Percentiles rank a stretch among this genome's conserved stretches.
These are phyloP conservation scores for Angomonas desouzai DNA, from an alignment of 208 protist genomes.

Conservation along the genomic window DNA sequence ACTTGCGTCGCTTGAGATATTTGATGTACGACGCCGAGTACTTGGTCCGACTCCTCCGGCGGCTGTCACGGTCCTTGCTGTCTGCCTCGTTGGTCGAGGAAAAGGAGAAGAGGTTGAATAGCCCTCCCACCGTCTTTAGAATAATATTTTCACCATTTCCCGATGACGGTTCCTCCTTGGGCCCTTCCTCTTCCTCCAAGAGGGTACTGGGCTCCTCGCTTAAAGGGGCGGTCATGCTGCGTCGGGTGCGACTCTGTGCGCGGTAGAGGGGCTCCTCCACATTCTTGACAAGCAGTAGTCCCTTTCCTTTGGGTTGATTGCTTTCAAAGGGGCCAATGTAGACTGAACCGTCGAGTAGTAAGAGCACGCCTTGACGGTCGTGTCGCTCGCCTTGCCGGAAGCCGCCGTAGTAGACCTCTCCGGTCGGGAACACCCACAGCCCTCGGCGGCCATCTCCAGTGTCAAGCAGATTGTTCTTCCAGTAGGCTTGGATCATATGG, in stretches of 20 bases:
- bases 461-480: constrained; percentile 56
- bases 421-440: constrained; percentile 70
- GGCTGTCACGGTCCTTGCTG: background rate
- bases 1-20: constrained; percentile 1
- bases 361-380: constrained; percentile 30
- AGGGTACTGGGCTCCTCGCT: background rate
- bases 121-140: background rate
- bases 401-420: constrained; percentile 70
- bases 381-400: constrained; percentile 46
- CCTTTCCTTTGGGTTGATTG: constrained; percentile 54
- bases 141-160: constrained; percentile 8
- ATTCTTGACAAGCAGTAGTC: constrained; percentile 60
- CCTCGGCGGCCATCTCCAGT: background rate
- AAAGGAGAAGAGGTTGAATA: constrained; percentile 8
- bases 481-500: constrained; percentile 15
- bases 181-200: background rate
- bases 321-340: constrained; percentile 58
- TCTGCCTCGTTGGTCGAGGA: background rate
- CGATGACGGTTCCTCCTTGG: background rate
- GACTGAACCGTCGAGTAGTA: constrained; percentile 68
- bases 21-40: background rate
- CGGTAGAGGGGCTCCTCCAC: constrained; percentile 38
- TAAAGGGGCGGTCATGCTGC: background rate
- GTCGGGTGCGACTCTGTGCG: background rate
- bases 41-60: background rate